These are phyloP conservation scores for Ramularia collo-cygni DNA, from an alignment of 2,329 filamentous ascomycete species.

Conservation along the genomic window DNA sequence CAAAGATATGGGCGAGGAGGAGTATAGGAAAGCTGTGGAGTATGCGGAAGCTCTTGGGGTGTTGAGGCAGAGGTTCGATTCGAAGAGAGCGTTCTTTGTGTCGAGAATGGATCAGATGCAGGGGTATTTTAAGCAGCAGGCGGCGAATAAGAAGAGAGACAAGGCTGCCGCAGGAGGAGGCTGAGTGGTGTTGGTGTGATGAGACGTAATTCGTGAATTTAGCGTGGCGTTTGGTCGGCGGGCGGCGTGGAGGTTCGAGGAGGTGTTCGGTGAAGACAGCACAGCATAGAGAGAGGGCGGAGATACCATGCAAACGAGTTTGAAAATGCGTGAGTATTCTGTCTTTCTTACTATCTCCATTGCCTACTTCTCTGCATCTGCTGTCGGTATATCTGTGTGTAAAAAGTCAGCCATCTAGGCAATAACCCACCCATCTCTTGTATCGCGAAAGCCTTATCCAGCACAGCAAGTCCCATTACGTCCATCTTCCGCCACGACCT, in stretches of 20 bases:
- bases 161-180: conserved; percentile 9
- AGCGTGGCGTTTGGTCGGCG: conserved; percentile 18
- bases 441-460: no score
- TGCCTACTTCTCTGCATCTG: no score
- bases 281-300: no score
- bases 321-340: no score
- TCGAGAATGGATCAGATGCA: conserved; percentile 83
- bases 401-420: no score
- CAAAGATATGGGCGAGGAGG: conserved; percentile 67
- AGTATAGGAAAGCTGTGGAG: conserved; percentile 63
- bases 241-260: neutral
- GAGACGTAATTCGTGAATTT: conserved; percentile 7
- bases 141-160: conserved; percentile 31
- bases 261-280: no score
- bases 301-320: no score
- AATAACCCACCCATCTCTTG: no score
- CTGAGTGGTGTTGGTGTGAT: conserved; percentile 1
- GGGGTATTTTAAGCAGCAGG: conserved; percentile 62
- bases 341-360: no score
- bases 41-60: conserved; percentile 90
- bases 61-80: conserved; percentile 76
- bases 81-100: conserved; percentile 80
- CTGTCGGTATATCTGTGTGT: no score
- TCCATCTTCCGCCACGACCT: neutral
- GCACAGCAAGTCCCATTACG: no score